Evolutionary conservation across 2,329 filamentous ascomycete species (phyloP), one percentile per base, ranked within the genome.

Genomic region (Colletotrichum tabaci): DNA sequence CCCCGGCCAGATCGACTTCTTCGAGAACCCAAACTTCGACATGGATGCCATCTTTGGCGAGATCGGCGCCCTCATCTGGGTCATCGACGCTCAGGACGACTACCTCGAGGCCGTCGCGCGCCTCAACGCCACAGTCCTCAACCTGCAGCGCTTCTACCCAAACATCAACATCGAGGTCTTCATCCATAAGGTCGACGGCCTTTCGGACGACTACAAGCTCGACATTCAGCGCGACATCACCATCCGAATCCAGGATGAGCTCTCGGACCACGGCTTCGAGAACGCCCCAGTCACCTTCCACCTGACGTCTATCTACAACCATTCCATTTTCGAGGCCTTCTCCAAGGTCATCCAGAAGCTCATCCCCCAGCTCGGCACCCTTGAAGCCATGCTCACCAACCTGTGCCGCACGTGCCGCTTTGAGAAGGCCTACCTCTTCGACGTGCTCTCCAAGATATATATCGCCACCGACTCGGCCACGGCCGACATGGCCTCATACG

Each of bases 301-400:
- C 81, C 91, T 98, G 68, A 99, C 96, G 16, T 97, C 93, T 79
- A 99, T 99, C 80, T 99, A 98, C 86, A 96, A 99, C 81, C 96
- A 98, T 83, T 97, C 93, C 77, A 98, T 98, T 79, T 99, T 98
- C 80, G 96, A 99, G 83, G 96, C 96, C 61, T 98, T 99, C 81
- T 96, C 93, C 85, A 98, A 98, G 82, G 96, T 99, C 74, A 98
- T 99, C 74, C 96, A 99, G 82, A 98, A 98, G 82, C 89, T 99
- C 40, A 96, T 99, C 62, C 96, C 96, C 0, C 94, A 97, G 73
- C 89, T 99, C 9, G 94, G 95, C 7, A 97, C 95, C 35, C 90
- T 99, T 67, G 96, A 99, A 83, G 93, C 95, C 61, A 90, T 99
- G 82, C 92, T 99, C 77, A 98, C 97, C 78, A 96, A 96, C 75